Base-by-base conservation (phyloP, 768 basidiomycete species). In the Mycena rosella region DNA sequence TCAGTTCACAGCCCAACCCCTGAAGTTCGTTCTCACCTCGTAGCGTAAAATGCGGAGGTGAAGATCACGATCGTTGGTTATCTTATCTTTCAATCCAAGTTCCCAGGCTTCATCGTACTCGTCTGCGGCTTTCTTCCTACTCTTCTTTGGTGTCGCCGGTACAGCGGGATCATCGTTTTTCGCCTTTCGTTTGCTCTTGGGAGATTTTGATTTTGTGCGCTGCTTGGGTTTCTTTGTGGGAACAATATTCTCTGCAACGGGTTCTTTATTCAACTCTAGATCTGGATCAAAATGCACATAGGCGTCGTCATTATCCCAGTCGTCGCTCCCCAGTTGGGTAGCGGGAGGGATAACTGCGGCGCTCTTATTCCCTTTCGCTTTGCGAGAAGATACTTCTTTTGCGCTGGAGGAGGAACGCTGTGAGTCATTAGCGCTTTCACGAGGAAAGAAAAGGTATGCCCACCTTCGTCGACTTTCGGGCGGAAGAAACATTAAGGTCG, bases 21-120 rank as follows among this genome's bases (percentile, higher is more conserved):
- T 34, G 11, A 22, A 15, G 38, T 17, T 22, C 40, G 34, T 55
- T 20, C 24, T 71, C 83, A 89, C 90, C 83, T 93, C 90, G 73
- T 88, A 91, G 29, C 90, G 88, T 69, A 93, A 75, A 65, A 93
- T 83, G 42, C 87, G 85, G 38, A 83, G 74, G 73, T 91, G 79
- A 8, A 93, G 79, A 51, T 78, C 78, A 15, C 73, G 75, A 75
- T 91, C 83, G 55, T 76, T 69, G 4, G 82, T 58, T 60, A 91
- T 86, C 47, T 76, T 77, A 1, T 75, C 75, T 73, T 74, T 83
- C 68, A 90, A 75, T 56, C 73, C 73, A 15, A 72, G 54, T 68
- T 86, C 79, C 83, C 88, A 85, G 30, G 78, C 76, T 30, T 79
- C 82, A 51, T 84, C 82, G 49, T 71, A 63, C 60, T 80, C 72